Conservation (phyloP, 2,329 filamentous ascomycete species). For the Fusarium tupiense region DNA sequence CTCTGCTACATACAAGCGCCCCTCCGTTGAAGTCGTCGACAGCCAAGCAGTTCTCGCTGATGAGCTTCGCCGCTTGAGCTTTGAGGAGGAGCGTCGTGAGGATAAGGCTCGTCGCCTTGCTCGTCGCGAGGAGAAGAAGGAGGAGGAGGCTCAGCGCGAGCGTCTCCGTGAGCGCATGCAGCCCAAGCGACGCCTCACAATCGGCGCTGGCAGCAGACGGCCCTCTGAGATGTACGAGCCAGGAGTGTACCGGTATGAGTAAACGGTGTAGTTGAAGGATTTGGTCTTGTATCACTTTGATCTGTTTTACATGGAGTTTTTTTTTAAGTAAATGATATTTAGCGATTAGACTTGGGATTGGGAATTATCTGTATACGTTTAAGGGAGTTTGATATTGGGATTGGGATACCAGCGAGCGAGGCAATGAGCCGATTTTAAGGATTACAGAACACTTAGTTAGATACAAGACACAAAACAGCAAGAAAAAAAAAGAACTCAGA, state of each 20-base stretch:
- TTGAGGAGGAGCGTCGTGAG: conserved; percentile 47
- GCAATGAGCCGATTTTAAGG: conserved; percentile 15
- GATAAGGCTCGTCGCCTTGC: conserved; percentile 43
- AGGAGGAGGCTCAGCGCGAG: conserved; percentile 52
- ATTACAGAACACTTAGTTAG: conserved; percentile 30
- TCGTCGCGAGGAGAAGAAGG: conserved; percentile 44
- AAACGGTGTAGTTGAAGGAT: conserved; percentile 31
- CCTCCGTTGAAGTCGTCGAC: conserved; percentile 37
- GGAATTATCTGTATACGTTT: conserved; percentile 4
- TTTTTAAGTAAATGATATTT: conserved; percentile 16
- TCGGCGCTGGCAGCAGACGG: conserved; percentile 50
- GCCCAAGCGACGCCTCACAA: conserved; percentile 50
- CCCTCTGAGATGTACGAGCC: conserved; percentile 51
- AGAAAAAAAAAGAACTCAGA: conserved; percentile 30
- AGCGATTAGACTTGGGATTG: conserved; percentile 26
- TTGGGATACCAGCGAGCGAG: conserved; percentile 23
- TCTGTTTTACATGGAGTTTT: conserved; percentile 17
- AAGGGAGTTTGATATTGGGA: conserved; percentile 8
- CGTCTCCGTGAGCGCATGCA: conserved; percentile 55
- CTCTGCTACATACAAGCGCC: conserved; percentile 37
- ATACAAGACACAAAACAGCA: conserved; percentile 32
- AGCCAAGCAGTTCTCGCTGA: conserved; percentile 49
- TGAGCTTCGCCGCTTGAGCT: conserved; percentile 46
- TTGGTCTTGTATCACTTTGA: conserved; percentile 36
- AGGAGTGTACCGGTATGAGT: conserved; percentile 54